Conservation (phyloP, 495 filamentous ascomycete species). For the Neurospora sp. region DNA sequence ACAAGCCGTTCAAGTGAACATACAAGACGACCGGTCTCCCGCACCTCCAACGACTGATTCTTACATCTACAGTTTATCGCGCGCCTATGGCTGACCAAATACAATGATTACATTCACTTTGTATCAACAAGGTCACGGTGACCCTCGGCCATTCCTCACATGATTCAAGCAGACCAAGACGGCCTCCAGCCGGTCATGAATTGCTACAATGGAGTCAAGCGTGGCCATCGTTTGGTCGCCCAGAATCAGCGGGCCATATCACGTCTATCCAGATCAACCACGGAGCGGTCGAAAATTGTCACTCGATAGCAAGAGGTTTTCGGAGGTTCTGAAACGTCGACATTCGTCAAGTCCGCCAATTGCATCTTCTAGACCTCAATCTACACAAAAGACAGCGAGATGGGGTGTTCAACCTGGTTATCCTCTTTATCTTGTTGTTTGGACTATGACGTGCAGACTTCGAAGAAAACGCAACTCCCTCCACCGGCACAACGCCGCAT, state of each 20-base stretch:
- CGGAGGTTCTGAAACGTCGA: background rate
- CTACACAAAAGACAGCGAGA: no score
- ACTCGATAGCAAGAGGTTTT: background rate
- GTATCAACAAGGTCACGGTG: background rate
- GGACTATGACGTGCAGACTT: no score
- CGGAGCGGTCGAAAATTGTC: background rate
- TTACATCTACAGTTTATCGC: background rate
- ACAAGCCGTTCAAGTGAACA: background rate
- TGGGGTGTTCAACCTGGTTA: no score
- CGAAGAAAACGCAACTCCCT: background rate
- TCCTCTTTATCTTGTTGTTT: no score
- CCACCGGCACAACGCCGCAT: background rate
- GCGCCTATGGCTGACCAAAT: background rate
- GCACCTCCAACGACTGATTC: background rate
- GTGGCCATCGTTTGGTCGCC: background rate
- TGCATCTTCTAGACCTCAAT: background rate
- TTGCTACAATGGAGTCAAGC: background rate
- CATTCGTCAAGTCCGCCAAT: background rate
- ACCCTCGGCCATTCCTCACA: background rate
- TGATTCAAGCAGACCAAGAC: background rate
- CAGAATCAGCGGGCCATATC: background rate
- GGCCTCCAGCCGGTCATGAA: background rate
- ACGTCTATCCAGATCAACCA: background rate
- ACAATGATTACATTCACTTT: background rate
- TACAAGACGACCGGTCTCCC: background rate